Evolutionary conservation across 2,329 filamentous ascomycete genomes (phyloP).

Genomic region (Cladophialophora carrionii): DNA sequence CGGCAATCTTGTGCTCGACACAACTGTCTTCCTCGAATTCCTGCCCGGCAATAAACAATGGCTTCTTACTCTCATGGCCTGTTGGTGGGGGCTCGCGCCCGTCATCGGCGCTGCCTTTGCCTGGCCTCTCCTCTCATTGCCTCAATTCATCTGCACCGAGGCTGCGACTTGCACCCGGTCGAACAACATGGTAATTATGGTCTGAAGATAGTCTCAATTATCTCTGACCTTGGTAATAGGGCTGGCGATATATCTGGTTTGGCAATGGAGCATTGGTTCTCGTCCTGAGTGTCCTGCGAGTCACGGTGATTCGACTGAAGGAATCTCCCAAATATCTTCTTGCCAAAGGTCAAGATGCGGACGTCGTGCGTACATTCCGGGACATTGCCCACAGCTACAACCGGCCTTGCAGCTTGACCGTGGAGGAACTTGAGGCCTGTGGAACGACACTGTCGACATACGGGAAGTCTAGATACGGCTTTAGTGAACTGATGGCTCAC

Average conservation of each 20-base stretch:
- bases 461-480: constrained; percentile 43
- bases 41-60: constrained; percentile 64
- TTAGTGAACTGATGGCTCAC: constrained; percentile 51
- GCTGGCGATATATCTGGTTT: constrained; percentile 75
- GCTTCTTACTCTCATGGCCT: constrained; percentile 50
- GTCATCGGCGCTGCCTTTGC: constrained; percentile 31
- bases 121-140: constrained; percentile 32
- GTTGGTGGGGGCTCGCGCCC: constrained; percentile 43
- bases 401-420: constrained; percentile 55
- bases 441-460: constrained; percentile 41
- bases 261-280: constrained; percentile 70
- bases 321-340: constrained; percentile 78
- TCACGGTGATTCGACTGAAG: constrained; percentile 69
- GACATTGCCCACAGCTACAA: constrained; percentile 60
- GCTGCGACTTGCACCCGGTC: constrained; percentile 52
- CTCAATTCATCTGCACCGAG: constrained; percentile 24
- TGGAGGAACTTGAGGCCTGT: constrained; percentile 54
- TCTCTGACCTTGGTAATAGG: constrained; percentile 47
- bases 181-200: constrained; percentile 49
- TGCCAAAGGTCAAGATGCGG: constrained; percentile 71
- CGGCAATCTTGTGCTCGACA: constrained; percentile 41
- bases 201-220: neutral
- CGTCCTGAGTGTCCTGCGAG: constrained; percentile 70
- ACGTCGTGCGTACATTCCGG: constrained; percentile 68
- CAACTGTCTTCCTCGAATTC: constrained; percentile 61